Base-by-base conservation (phyloP, 1,284 basidiomycete species). In the Taiwanofungus camphoratus region DNA sequence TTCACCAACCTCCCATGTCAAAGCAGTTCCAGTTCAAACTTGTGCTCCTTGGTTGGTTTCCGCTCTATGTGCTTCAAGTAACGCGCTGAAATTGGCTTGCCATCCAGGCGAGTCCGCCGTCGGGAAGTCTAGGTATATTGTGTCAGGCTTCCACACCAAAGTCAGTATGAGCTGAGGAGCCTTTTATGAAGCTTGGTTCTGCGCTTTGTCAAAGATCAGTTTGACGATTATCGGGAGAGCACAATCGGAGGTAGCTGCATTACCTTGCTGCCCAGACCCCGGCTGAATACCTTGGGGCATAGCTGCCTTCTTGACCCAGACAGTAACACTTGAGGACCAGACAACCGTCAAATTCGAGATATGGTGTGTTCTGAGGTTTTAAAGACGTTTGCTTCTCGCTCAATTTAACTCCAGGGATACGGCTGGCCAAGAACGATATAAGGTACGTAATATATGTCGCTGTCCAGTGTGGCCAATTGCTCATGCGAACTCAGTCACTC, bases 311-410 rank as follows among this genome's bases (percentile, higher is more conserved):
- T 69, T 98, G 53, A 97, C 95, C 26, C 95, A 98, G 65, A 96
- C 92, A 0, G 89, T 97, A 33, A 82, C 83, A 16, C 75, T 97
- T 32, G 90, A 95, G 49, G 89, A 94, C 60, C 79, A 85, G 50
- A 89, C 88, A 15, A 86, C 85, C 13, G 88, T 98, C 60, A 98
- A 98, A 73, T 97, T 98, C 59, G 94, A 97, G 74, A 96, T 97
- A 60, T 96, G 93, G 92, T 92, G 69, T 42, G 76, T 64, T 13
- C 24, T 30, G 27, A 19, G 50, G 41, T 44, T n/a, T 36, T 34
- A 33, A 42, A 18, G 32, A n/a, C 41, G 33, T 23, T 16, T 15
- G 5, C 5, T 5, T 29, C 13, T 41, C 12, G 13, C 15, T 13
- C 12, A 5, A 41, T 31, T n/a, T 32, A 20, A 13, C 22, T 20